Percentiles rank a stretch among this genome's conserved stretches.
These are phyloP conservation scores for Aspergillus sparsus DNA, from an alignment of 495 filamentous ascomycete species.

Conservation along the genomic window DNA sequence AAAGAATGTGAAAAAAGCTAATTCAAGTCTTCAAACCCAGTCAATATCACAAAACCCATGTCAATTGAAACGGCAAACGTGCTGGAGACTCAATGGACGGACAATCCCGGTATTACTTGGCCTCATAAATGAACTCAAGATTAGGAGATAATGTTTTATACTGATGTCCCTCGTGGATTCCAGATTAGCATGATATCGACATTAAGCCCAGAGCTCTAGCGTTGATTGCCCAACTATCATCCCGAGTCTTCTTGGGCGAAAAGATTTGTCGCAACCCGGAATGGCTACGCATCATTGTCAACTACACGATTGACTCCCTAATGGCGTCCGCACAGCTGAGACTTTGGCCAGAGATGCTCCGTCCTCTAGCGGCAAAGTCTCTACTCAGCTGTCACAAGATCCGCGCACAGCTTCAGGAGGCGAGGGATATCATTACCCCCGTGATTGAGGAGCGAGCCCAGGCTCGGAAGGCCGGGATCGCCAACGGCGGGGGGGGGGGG, in stretches of 20 bases:
- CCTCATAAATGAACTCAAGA: no score
- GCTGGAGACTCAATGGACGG: no score
- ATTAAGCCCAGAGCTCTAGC: no score
- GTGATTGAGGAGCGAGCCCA: slow-evolving; percentile 20
- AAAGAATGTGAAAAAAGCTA: no score
- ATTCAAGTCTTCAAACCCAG: no score
- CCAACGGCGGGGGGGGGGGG: background rate
- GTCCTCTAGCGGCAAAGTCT: slow-evolving; percentile 27
- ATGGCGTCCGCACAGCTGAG: slow-evolving; percentile 21
- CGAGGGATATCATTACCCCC: slow-evolving; percentile 26
- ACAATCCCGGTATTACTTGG: no score
- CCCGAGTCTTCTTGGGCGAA: slow-evolving; percentile 53
- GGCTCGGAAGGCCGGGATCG: background rate
- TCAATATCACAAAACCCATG: no score
- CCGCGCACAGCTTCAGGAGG: slow-evolving; percentile 19
- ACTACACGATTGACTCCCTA: slow-evolving; percentile 51
- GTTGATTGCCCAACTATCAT: slow-evolving; percentile 54
- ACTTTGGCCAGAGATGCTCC: slow-evolving; percentile 27
- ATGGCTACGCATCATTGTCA: slow-evolving; percentile 52
- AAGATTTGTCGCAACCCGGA: slow-evolving; percentile 50
- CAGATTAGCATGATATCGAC: no score
- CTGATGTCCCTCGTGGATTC: no score
- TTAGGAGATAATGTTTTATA: no score
- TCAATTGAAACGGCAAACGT: no score
- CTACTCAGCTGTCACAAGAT: slow-evolving; percentile 24